Evolutionary conservation across 805 yeast species (phyloP), one percentile per base, ranked within the genome.

Genomic region (Spathaspora gorwiae): DNA sequence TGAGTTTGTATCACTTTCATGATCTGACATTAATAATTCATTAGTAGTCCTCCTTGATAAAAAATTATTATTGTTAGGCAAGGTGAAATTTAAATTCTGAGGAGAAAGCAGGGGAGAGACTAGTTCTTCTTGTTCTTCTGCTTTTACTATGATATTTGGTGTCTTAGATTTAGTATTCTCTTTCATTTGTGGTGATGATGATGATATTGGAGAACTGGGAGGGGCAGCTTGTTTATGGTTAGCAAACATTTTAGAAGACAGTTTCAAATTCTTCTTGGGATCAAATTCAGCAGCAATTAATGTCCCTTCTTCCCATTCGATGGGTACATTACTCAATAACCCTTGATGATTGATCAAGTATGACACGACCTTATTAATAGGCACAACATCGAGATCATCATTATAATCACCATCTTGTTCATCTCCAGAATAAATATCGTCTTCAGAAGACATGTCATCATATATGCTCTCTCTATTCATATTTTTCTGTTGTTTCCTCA

Each of bases 311-410:
- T 72, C 76, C 78, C 78, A 73, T 47, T 70, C 78, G 44, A 63
- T 55, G 5, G 74, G 76, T 44, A 61, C 55, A 46, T 62, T 65
- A 36, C 64, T 67, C 32, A 70, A 59, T 29, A 71, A 53, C 2
- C 72, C 75, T 47, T 69, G 57, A 19, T 73, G 61, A 35, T 62
- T 60, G 32, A 76, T 65, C 40, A 79, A 55, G 47, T 69, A 63
- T 7, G 66, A 54, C 7, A 79, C 75, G 30, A 76, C 73, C 47
- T 70, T 67, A 52, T 79, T 79, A 34, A 79, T 72, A n/a, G 79
- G 70, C 8, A 68, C 56, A 3, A 51, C 46, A 7, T 48, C 48
- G 7, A 55, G 60, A 9, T 39, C 46, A 14, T 35, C 40, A 3
- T 44, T 40, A 9, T 40, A 47, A 11, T 41, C 42, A 19, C 38